A percentile compares a stretch with the other conserved stretches of the same genome.
phyloP scores from a whole-genome alignment of 2,329 filamentous ascomycete species.

The Tolypocladium paradoxum region DNA sequence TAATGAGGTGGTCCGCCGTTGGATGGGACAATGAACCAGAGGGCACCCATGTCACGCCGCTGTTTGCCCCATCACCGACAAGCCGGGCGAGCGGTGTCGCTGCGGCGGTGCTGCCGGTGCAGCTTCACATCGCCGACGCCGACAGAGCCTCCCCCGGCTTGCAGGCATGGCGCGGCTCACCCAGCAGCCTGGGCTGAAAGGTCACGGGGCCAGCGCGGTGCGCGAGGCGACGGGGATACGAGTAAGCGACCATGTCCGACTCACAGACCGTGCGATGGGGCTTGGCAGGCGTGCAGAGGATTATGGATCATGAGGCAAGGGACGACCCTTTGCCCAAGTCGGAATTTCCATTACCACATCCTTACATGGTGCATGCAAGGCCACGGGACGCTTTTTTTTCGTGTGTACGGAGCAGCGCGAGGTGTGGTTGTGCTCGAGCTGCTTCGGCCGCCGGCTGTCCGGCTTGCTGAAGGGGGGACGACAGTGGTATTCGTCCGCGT shows the following conservation, averaged over 20 bases:
- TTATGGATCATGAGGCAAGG: background rate
- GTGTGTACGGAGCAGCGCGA: background rate
- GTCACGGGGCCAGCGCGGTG: background rate
- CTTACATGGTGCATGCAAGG: background rate
- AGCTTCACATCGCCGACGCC: background rate
- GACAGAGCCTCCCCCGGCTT: background rate
- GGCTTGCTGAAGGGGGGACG: background rate
- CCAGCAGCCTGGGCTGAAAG: background rate
- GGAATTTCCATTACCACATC: slow-evolving; percentile 8
- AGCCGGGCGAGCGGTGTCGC: background rate
- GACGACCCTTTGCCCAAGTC: background rate
- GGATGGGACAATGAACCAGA: background rate
- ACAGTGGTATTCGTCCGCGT: background rate
- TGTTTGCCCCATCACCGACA: background rate
- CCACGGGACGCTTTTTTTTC: background rate
- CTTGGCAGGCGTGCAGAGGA: background rate
- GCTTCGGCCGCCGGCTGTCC: background rate
- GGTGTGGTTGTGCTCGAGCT: background rate
- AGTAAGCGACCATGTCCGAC: no score
- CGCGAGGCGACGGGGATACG: background rate
- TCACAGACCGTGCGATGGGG: background rate
- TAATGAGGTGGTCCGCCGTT: background rate
- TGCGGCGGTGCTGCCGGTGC: background rate
- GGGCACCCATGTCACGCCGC: background rate
- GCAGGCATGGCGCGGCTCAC: background rate